Percentiles rank a stretch among this genome's conserved stretches.
phyloP scores from a whole-genome alignment of 495 filamentous ascomycete genomes.

The Aspergillus olivimuriae region DNA sequence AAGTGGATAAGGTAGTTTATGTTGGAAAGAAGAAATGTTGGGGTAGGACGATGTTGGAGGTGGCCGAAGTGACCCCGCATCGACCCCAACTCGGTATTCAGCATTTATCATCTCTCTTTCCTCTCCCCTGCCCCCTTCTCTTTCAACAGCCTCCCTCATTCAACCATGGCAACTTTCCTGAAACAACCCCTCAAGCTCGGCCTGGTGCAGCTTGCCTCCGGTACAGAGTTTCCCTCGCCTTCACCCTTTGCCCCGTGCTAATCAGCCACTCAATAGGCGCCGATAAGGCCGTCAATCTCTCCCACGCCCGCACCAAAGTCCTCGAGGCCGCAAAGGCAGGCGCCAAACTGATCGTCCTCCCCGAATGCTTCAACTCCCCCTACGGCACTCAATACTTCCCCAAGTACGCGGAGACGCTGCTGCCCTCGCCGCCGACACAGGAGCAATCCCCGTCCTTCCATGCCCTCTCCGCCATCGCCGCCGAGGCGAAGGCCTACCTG shows the following conservation, averaged over 20 bases:
- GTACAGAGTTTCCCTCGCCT: slow-evolving; percentile 27
- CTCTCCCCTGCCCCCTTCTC: background rate
- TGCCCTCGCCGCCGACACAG: slow-evolving; percentile 66
- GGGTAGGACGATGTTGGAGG: too few relatives aligned
- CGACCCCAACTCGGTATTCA: too few relatives aligned
- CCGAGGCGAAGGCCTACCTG: slow-evolving; percentile 68
- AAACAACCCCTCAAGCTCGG: slow-evolving; percentile 73
- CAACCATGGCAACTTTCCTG: slow-evolving; percentile 49
- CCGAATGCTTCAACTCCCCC: slow-evolving; percentile 96
- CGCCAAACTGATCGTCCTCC: slow-evolving; percentile 55
- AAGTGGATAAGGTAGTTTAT: too few relatives aligned
- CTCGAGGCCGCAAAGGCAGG: slow-evolving; percentile 70
- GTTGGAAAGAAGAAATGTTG: too few relatives aligned
- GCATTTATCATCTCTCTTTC: slow-evolving; percentile 1
- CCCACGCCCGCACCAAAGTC: slow-evolving; percentile 72
- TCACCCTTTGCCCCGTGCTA: background rate
- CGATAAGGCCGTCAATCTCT: slow-evolving; percentile 82
- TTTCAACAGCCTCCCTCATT: background rate
- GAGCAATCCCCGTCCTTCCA: slow-evolving; percentile 75
- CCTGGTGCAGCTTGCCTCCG: slow-evolving; percentile 73
- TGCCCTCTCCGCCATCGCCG: slow-evolving; percentile 71
- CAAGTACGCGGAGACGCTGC: slow-evolving; percentile 81
- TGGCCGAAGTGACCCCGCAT: too few relatives aligned
- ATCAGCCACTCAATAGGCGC: slow-evolving; percentile 40
- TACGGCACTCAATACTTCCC: slow-evolving; percentile 90